Evolutionary conservation across 208 protist species (phyloP).

Genomic region (Trypanosoma grayi): DNA sequence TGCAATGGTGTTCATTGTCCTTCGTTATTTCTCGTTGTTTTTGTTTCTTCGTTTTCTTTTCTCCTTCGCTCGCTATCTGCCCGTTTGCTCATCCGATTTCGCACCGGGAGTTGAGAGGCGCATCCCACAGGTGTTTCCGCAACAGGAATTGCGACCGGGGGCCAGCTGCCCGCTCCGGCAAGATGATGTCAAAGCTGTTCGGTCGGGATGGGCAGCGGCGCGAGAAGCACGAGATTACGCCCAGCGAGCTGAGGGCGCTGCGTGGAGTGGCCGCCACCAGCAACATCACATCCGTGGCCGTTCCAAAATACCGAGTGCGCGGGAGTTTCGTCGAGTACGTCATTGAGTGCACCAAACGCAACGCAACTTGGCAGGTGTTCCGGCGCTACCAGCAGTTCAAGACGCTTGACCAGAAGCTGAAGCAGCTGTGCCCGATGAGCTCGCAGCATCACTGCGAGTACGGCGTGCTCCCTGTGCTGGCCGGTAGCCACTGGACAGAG

Average conservation of each 20-base stretch:
- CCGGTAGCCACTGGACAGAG: conserved; percentile 80
- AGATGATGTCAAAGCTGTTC: conserved; percentile 34
- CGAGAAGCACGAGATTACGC: conserved; percentile 7
- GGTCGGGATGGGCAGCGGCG: conserved; percentile 2
- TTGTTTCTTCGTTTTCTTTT: too few species aligned
- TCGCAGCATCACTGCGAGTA: conserved; percentile 55
- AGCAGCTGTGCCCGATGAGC: conserved; percentile 39
- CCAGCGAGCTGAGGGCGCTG: conserved; percentile 3
- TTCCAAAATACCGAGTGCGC: conserved; percentile 68
- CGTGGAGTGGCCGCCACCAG: background rate
- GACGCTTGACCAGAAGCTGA: conserved; percentile 56
- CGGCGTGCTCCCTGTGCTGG: conserved; percentile 76
- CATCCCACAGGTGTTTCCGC: too few species aligned
- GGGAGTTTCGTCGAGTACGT: conserved; percentile 75
- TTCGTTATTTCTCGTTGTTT: background rate
- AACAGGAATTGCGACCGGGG: background rate
- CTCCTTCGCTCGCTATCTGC: too few species aligned
- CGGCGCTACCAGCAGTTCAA: conserved; percentile 87
- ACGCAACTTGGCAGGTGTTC: conserved; percentile 55
- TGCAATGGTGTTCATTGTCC: too few species aligned
- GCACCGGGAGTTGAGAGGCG: too few species aligned
- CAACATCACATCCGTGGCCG: conserved; percentile 43
- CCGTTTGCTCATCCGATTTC: too few species aligned
- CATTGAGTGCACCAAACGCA: conserved; percentile 47
- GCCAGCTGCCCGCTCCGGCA: background rate